Conservation (phyloP, 179 eudicot genomes). For the Vitellaria paradoxa region DNA sequence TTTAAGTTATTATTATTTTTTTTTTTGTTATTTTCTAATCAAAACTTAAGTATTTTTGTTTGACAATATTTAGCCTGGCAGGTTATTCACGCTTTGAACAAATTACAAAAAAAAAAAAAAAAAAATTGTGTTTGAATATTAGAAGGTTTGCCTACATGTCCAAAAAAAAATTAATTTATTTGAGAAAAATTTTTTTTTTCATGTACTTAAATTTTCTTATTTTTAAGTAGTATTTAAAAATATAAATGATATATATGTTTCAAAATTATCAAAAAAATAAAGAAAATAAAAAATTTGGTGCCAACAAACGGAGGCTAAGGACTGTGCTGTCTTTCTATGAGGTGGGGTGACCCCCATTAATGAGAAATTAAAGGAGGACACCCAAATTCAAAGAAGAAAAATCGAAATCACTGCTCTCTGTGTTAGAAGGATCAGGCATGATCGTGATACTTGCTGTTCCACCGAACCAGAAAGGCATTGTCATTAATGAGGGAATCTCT, state of each 20-base stretch:
- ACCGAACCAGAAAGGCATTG: conserved; percentile 10
- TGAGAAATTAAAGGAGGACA: neutral
- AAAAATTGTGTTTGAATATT: too few relatives aligned
- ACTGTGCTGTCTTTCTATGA: conserved; percentile 1
- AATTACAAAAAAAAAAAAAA: too few relatives aligned
- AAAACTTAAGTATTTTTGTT: neutral
- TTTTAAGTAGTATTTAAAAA: too few relatives aligned
- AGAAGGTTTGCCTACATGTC: too few relatives aligned
- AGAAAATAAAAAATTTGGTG: neutral
- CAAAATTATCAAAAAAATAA: neutral
- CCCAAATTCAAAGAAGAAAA: neutral
- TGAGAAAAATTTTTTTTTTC: too few relatives aligned
- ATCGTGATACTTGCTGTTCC: conserved; percentile 24
- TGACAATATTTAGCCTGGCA: too few relatives aligned
- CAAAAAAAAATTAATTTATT: too few relatives aligned
- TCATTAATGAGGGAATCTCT: conserved; percentile 19
- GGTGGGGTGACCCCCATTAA: neutral
- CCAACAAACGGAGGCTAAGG: neutral
- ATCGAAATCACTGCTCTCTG: neutral
- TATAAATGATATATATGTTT: too few relatives aligned
- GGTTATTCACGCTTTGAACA: too few relatives aligned
- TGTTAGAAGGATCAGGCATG: conserved; percentile 13
- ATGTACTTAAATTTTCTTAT: too few relatives aligned
- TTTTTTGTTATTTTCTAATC: neutral
- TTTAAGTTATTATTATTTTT: too few relatives aligned